Conservation (phyloP, 106 monocot species). For the Apostasia shenzhenica region DNA sequence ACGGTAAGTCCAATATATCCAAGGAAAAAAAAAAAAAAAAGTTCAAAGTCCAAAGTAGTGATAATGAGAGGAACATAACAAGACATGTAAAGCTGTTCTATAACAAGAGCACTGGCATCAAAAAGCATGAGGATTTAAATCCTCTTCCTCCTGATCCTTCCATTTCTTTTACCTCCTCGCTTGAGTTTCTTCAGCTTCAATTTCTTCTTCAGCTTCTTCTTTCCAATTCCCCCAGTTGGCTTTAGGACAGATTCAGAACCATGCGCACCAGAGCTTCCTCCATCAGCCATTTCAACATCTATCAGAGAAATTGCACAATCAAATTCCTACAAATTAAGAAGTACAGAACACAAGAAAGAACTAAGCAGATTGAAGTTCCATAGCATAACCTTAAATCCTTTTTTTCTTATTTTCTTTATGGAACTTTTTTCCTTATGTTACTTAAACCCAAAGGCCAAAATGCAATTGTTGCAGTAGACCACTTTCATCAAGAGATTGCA, state of each 20-base stretch:
- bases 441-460: not conserved
- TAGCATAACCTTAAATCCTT: too few relatives aligned
- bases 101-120: too few relatives aligned
- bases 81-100: too few relatives aligned
- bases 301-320: conserved; percentile 1
- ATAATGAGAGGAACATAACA: too few relatives aligned
- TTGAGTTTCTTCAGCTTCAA: conserved; percentile 31
- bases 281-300: conserved; percentile 60
- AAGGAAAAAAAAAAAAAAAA: too few relatives aligned
- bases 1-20: too few relatives aligned
- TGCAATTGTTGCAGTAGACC: not conserved
- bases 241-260: conserved; percentile 26
- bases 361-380: not conserved
- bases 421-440: not conserved
- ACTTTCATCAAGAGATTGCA: not conserved
- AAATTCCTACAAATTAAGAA: not conserved
- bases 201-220: conserved; percentile 30
- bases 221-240: conserved; percentile 39
- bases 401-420: too few relatives aligned
- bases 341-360: not conserved
- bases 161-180: conserved; percentile 21
- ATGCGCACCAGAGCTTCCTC: conserved; percentile 5
- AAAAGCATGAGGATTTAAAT: not conserved
- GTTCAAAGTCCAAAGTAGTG: too few relatives aligned
- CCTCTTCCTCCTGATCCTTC: conserved; percentile 17